Base-by-base conservation (phyloP, 306 rosid genomes). In the Canavalia ensiformis region DNA sequence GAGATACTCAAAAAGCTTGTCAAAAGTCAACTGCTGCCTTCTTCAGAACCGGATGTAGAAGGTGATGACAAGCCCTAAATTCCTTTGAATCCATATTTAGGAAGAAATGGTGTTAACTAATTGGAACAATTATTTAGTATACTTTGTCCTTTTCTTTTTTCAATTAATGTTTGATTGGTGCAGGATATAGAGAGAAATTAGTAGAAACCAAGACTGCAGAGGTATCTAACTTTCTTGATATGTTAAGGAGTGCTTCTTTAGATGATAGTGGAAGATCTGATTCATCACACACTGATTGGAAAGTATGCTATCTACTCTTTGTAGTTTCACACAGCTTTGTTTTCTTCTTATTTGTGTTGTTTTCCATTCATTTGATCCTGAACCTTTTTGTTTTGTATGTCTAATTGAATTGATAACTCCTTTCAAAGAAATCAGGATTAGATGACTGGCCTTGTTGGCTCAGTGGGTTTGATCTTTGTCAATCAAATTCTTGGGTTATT, bases 161-260 rank as follows among this genome's bases (percentile, higher is more conserved):
- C 8, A 68, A 57, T 68, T 68, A 44, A 7, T 60, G 63, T 64
- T 88, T 72, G 76, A 81, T 30, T 83, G 47, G 63, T 79, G 74
- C 79, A 94, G 98, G 86, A 65, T 86, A 72, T 77, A 85, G 57
- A 63, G 89, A 86, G 65, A 81, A 88, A 41, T 68, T 88, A 46
- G 78, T 89, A 37, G 93, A 86, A 59, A 84, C 51, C 72, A 87
- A 88, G 88, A 90, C 91, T 31, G 86, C 85, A 0, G 94, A 91
- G 70, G 81, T 92, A 46, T 89, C 92, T 55, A 81, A 88, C 68
- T 91, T 94, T 75, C 97, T 94, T 68, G 90, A 91, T 73, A 94
- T 94, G 97, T 74, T 92, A 84, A 94, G 97, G 88, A 92, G 97
- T 81, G 83, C 82, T 86, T 93, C 91, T 35, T 47, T 35, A 51